Base-by-base conservation (phyloP, 148 eudicot species). In the Dianthus caryophyllus region DNA sequence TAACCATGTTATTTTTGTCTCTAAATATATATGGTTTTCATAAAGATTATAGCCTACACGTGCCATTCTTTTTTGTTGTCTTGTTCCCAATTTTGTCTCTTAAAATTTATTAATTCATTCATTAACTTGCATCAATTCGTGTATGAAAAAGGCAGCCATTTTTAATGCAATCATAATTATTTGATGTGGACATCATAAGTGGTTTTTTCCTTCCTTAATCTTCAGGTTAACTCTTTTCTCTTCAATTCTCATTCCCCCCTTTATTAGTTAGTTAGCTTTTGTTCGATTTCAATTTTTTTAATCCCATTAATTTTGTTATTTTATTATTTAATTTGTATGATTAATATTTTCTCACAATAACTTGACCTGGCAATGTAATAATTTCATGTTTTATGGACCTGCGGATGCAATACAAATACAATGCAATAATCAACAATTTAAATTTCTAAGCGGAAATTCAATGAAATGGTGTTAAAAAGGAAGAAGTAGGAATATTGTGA, bases 141-240 rank as follows among this genome's bases (percentile, higher is more conserved):
- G n/a, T n/a, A n/a, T n/a, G n/a, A n/a, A n/a, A n/a, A n/a, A n/a
- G n/a, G n/a, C n/a, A n/a, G n/a, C n/a, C n/a, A n/a, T n/a, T n/a
- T n/a, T n/a, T n/a, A n/a, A n/a, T n/a, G n/a, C n/a, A n/a, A n/a
- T n/a, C 38, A 33, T 33, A 7, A 33, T 2, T 33, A 22, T 65
- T 50, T 55, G 27, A 75, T 75, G 78, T 17, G 26, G 73, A 47
- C 61, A 58, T 70, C 41, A 65, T 70, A 64, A 75, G 70, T 75
- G 49, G 78, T 33, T 70, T 60, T 64, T 75, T 75, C 55, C 75
- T 75, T 75, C 55, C 75, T 76, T 76, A 53, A 60, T 76, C 25
- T 59, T 59, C 54, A 65, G 79, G 75, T 71, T 25, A 60, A n/a
- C 53, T 50, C 51, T 22, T 66, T 25, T 64, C 62, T 29, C 15